A percentile compares a stretch with the other conserved stretches of the same genome.
Evolutionary conservation across 2,329 filamentous ascomycete genomes (phyloP).

Genomic region (Hysterium pulicare): DNA sequence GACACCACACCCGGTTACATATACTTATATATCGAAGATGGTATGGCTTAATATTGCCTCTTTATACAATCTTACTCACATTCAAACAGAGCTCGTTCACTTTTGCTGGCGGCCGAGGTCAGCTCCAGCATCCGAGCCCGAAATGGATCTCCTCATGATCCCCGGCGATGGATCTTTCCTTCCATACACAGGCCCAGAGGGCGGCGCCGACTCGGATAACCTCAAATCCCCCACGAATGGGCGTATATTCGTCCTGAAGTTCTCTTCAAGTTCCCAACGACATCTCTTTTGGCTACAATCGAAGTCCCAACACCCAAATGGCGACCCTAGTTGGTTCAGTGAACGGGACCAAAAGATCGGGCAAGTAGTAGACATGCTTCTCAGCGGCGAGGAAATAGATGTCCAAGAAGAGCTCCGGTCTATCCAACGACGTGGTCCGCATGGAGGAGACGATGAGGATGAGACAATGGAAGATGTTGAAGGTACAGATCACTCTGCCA

Average conservation of each 20-base stretch:
- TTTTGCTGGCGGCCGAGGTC: conserved; percentile 93
- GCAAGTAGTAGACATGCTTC: conserved; percentile 75
- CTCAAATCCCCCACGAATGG: conserved; percentile 70
- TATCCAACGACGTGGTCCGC: conserved; percentile 51
- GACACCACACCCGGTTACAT: conserved; percentile 76
- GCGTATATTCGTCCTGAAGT: conserved; percentile 90
- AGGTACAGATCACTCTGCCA: conserved; percentile 47
- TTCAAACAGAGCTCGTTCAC: conserved; percentile 72
- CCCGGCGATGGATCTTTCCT: conserved; percentile 83
- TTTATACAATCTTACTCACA: conserved; percentile 14
- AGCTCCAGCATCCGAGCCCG: conserved; percentile 66
- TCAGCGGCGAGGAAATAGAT: conserved; percentile 87
- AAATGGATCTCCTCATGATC: conserved; percentile 90
- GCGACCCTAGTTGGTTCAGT: conserved; percentile 75
- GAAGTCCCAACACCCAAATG: conserved; percentile 70
- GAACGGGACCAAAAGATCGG: conserved; percentile 82
- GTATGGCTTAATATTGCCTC: conserved; percentile 39
- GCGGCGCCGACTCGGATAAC: conserved; percentile 52
- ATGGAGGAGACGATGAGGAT: conserved; percentile 56
- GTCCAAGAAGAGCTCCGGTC: conserved; percentile 64
- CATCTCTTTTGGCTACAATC: conserved; percentile 97
- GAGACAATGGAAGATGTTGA: conserved; percentile 63
- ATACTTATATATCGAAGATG: conserved; percentile 91
- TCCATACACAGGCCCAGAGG: conserved; percentile 62
- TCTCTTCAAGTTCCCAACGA: conserved; percentile 84